Conservation (phyloP, 2,329 filamentous ascomycete species). For the Fusarium ramigenum region DNA sequence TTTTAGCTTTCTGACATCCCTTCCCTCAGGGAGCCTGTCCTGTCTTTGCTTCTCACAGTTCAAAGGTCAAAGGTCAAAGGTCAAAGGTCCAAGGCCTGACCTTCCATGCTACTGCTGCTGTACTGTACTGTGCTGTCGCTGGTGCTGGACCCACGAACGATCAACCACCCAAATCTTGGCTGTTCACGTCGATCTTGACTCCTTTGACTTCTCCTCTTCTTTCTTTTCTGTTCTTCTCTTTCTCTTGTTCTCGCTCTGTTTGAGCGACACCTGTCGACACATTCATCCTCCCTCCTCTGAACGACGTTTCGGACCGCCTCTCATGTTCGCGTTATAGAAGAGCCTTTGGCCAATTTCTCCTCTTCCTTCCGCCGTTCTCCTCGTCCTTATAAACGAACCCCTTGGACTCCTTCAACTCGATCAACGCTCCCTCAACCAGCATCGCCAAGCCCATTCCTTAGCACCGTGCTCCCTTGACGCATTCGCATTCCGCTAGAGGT, state of each 20-base stretch:
- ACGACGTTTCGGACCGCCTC: slow-evolving; percentile 27
- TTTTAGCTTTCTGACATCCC: neutral
- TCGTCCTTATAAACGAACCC: slow-evolving; percentile 16
- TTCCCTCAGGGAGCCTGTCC: neutral
- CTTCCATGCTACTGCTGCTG: neutral
- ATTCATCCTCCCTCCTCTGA: neutral
- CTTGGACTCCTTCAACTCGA: slow-evolving; percentile 14
- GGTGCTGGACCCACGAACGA: slow-evolving; percentile 36
- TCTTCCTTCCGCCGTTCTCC: slow-evolving; percentile 26
- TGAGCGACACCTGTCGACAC: slow-evolving; percentile 27
- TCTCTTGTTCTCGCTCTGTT: slow-evolving; percentile 29
- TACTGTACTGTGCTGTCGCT: neutral
- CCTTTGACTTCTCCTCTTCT: slow-evolving; percentile 30
- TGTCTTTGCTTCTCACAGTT: neutral
- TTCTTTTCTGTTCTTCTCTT: slow-evolving; percentile 8
- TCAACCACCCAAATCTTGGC: slow-evolving; percentile 29
- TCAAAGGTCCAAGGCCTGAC: neutral
- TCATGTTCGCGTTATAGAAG: slow-evolving; percentile 51
- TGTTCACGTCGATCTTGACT: slow-evolving; percentile 37
- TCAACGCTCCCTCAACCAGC: slow-evolving; percentile 28
- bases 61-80: neutral
- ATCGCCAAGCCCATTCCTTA: slow-evolving; percentile 24
- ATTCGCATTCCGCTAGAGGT: slow-evolving; percentile 14
- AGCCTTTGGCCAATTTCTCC: slow-evolving; percentile 36
- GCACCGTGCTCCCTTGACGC: slow-evolving; percentile 20